Base-by-base conservation (phyloP, 208 protist species). In the Leishmania gerbilli region DNA sequence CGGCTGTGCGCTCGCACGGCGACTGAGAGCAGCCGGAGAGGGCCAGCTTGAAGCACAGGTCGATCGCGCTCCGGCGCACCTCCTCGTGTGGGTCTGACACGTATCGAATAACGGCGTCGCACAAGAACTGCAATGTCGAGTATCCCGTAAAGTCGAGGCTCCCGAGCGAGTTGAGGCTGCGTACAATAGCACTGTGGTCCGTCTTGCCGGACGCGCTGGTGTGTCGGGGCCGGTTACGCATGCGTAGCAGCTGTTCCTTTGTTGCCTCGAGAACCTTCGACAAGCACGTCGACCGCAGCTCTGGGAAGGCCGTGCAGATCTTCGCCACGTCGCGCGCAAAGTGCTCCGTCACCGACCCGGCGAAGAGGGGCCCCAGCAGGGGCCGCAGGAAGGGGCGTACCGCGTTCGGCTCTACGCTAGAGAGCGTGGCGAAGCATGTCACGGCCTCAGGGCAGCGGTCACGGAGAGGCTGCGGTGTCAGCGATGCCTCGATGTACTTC, bases 1-100 rank as follows among this genome's bases (percentile, higher is more conserved):
- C 85, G n/a, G 87, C 87, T 17, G 87, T 92, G 65, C 79, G 78
- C 79, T 85, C 87, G 83, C 95, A 97, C 42, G 92, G 93, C 56
- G 92, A 92, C 77, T 91, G 85, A 15, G 84, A 79, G 87, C 95
- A 98, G 67, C 95, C 93, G 31, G 92, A 96, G 74, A 95, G 85
- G 55, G 94, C 88, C 53, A 98, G 92, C 81, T 95, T 93, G 85
- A 98, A 96, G 86, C 95, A 97, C 55, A 98, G 84, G 58, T 95
- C 87, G 79, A 98, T 97, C 21, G 93, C 93, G 69, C 89, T 85
- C 68, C 93, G 95, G 2, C 95, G 95, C 45, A 98, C 87, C 58
- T 97, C 92, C 82, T 97, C 95, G 74, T 96, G 87, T 60, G 91
- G 89, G 82, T 96, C 90, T 3, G 89, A 92, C 13, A 96, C 89